Evolutionary conservation across 176 grass and related monocot genomes (phyloP).

Genomic region (Dendrocalamus sinicus): DNA sequence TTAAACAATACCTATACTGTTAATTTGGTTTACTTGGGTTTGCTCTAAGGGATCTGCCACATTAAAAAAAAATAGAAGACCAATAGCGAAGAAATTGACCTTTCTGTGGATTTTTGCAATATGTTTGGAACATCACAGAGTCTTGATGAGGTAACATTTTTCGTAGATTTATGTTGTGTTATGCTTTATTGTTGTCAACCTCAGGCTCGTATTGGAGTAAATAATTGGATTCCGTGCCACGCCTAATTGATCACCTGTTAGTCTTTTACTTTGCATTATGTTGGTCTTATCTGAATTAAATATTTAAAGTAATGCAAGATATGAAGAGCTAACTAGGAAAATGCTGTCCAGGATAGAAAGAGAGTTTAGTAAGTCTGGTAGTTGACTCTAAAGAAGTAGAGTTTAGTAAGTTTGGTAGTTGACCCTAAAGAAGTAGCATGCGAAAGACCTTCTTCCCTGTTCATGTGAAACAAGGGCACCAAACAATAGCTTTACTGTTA

Average conservation of each 20-base stretch:
- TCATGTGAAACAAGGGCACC: not conserved
- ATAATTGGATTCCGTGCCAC: not conserved
- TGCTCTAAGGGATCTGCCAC: not conserved
- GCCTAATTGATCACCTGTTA: not conserved
- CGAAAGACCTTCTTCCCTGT: slow-evolving; percentile 1
- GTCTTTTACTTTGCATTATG: not conserved
- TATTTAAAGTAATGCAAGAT: not conserved
- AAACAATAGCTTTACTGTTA: not conserved
- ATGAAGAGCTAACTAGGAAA: not conserved
- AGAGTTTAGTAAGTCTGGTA: no score
- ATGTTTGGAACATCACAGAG: slow-evolving; percentile 62
- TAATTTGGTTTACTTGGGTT: slow-evolving; percentile 26
- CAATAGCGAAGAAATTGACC: slow-evolving; percentile 61
- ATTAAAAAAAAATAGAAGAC: slow-evolving; percentile 23
- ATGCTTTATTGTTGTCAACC: not conserved
- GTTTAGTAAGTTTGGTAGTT: slow-evolving; percentile 1
- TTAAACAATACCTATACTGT: not conserved
- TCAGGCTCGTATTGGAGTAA: not conserved
- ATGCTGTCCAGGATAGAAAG: not conserved
- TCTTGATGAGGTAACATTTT: slow-evolving; percentile 69
- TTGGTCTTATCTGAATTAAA: slow-evolving; percentile 5
- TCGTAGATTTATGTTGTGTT: not conserved
- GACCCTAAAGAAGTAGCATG: slow-evolving; percentile 1
- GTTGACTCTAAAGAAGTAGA: not conserved
- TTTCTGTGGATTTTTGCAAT: slow-evolving; percentile 67